Conservation (phyloP, 2,329 filamentous ascomycete species). For the Juglanconis juglandina region DNA sequence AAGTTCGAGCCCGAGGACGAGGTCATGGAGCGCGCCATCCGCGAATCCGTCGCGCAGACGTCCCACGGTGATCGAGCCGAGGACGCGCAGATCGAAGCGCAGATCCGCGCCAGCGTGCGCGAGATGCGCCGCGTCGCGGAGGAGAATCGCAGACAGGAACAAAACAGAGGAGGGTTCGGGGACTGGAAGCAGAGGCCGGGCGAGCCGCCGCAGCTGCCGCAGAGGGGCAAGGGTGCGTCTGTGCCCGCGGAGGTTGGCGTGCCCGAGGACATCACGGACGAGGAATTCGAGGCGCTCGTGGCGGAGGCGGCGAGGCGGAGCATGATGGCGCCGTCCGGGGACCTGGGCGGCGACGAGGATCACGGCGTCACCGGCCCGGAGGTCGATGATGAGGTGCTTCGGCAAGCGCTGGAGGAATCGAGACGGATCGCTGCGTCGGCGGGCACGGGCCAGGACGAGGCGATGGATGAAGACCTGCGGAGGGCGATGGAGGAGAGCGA, state of each 20-base stretch:
- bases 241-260: constrained; percentile 28
- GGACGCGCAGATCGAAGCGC: constrained; percentile 68
- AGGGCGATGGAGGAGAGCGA: constrained; percentile 47
- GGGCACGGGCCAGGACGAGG: constrained; percentile 24
- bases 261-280: constrained; percentile 48
- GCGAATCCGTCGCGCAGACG: constrained; percentile 64
- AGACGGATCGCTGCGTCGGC: constrained; percentile 21
- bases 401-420: constrained; percentile 40
- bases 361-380: constrained; percentile 21
- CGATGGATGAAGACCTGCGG: constrained; percentile 37
- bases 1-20: constrained; percentile 38
- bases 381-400: constrained; percentile 34
- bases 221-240: constrained; percentile 23
- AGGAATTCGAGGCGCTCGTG: constrained; percentile 55
- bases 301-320: constrained; percentile 56
- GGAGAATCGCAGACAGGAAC: constrained; percentile 17
- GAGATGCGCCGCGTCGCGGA: constrained; percentile 41
- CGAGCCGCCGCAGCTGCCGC: constrained; percentile 26
- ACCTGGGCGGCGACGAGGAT: constrained; percentile 6
- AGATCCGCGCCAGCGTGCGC: constrained; percentile 68
- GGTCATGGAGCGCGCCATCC: constrained; percentile 71
- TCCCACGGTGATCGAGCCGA: constrained; percentile 67
- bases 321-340: constrained; percentile 32
- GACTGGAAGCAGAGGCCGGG: constrained; percentile 20
- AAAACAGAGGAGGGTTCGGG: not conserved